Base-by-base conservation (phyloP, 805 yeast species). In the Kodamaea leandrae region DNA sequence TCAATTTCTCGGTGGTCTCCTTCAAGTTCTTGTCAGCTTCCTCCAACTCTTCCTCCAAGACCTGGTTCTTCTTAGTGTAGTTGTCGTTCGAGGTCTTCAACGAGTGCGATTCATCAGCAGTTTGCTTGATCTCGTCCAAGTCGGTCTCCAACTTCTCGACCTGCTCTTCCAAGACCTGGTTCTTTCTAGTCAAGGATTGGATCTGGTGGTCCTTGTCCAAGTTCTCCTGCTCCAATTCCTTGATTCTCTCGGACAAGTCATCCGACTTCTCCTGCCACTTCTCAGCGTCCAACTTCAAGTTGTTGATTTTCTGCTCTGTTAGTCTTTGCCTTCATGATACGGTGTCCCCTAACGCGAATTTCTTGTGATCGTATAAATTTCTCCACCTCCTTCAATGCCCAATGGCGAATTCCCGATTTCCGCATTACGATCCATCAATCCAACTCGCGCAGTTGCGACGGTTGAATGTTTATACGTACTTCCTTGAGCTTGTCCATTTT, bases 221-320 rank as follows among this genome's bases (percentile, higher is more conserved):
- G 61, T 78, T 77, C 60, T 88, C 96, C 72, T 91, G 97, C 68
- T 91, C 98, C 66, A 91, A 76, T 61, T 76, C 83, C 77, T 90
- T 93, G 71, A 86, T 80, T 64, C 82, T 82, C 49, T 76, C 80
- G 47, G 81, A 69, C 57, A 86, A 78, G 57, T 86, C 96, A 60
- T 93, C 99, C 47, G 93, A 83, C 75, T 89, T 87, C 66, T 88
- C 96, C 74, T 91, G 96, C 88, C 99, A 95, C 57, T 83, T 75
- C 74, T 93, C 99, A 53, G 96, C 91, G 64, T 93, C 98, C 58
- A 86, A 75, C 72, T 91, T 90, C 67, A 93, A 81, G 69, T 82
- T 82, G 76, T 74, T 83, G 72, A 89, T 74, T 79, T 88, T 89
- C 95, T 86, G 17, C 17, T 6, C 6, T 12, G 32, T 27, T 27